phyloP scores from a whole-genome alignment of 2,329 filamentous ascomycete genomes.

The Phialophora verrucosa region DNA sequence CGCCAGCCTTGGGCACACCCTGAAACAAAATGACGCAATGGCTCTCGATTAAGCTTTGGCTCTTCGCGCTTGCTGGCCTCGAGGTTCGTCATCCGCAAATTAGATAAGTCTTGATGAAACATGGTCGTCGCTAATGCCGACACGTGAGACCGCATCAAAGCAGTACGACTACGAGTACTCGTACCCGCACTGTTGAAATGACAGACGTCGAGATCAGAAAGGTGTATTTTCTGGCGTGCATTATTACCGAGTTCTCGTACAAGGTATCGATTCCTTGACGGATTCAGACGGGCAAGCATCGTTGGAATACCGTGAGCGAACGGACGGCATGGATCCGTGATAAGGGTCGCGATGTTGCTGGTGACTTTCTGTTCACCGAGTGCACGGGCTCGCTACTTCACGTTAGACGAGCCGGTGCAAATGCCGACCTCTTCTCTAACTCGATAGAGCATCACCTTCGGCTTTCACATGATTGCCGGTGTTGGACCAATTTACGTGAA shows the following conservation, averaged over 20 bases:
- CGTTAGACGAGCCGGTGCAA: background rate
- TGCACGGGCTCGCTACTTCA: background rate
- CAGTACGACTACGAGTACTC: background rate
- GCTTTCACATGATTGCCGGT: background rate
- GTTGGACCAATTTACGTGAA: background rate
- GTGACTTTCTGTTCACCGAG: background rate
- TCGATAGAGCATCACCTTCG: background rate
- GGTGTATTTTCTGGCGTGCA: background rate
- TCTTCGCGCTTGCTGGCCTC: conserved; percentile 2
- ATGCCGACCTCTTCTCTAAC: background rate
- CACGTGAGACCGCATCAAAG: background rate
- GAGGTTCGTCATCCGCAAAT: conserved; percentile 14
- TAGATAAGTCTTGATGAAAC: conserved; percentile 3
- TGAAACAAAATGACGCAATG: conserved; percentile 16
- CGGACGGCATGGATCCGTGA: background rate
- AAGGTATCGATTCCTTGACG: background rate
- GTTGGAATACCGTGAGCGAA: background rate
- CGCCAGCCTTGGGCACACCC: conserved; percentile 10
- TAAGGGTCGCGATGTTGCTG: background rate
- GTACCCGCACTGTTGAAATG: background rate
- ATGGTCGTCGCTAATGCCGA: background rate
- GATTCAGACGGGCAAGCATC: background rate
- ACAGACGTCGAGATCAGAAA: background rate
- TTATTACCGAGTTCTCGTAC: background rate
- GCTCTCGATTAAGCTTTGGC: conserved; percentile 1